A percentile compares a stretch with the other conserved stretches of the same genome.
These are phyloP conservation scores for Paspalum notatum DNA, from an alignment of 176 grass and related monocot genomes.

Conservation along the genomic window DNA sequence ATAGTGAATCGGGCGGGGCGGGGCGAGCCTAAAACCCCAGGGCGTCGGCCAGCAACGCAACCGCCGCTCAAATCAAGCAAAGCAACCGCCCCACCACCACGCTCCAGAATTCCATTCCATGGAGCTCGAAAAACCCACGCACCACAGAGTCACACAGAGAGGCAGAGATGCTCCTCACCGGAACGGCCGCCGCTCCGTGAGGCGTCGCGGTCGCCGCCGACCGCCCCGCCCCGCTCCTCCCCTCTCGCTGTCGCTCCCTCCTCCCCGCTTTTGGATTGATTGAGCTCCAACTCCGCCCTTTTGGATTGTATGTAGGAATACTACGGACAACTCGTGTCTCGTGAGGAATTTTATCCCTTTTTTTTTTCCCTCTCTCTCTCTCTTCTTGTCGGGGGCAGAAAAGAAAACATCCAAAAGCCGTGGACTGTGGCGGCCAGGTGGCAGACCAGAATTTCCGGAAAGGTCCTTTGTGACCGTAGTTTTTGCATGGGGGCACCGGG, in stretches of 20 bases:
- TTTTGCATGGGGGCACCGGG: neutral
- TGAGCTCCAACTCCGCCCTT: conserved; percentile 32
- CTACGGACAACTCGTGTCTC: too few relatives aligned
- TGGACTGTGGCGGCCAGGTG: neutral
- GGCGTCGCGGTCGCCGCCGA: conserved; percentile 28
- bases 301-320: conserved; percentile 33
- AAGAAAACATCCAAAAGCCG: too few relatives aligned
- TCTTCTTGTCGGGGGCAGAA: neutral
- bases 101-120: neutral
- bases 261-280: neutral
- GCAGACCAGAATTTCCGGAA: neutral
- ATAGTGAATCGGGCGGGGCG: neutral
- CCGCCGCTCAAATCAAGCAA: neutral
- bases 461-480: conserved; percentile 1
- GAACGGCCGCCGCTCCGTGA: too few relatives aligned
- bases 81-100: neutral
- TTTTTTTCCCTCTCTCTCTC: too few relatives aligned
- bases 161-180: neutral
- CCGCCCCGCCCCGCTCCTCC: conserved; percentile 9
- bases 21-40: neutral
- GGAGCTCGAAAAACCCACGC: neutral
- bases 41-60: neutral
- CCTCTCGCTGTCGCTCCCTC: neutral
- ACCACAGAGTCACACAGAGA: too few relatives aligned
- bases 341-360: conserved; percentile 1